Percentiles rank a stretch among this genome's conserved stretches.
Conservation (phyloP, 345 rosid genomes). For the Linum trigynum region DNA sequence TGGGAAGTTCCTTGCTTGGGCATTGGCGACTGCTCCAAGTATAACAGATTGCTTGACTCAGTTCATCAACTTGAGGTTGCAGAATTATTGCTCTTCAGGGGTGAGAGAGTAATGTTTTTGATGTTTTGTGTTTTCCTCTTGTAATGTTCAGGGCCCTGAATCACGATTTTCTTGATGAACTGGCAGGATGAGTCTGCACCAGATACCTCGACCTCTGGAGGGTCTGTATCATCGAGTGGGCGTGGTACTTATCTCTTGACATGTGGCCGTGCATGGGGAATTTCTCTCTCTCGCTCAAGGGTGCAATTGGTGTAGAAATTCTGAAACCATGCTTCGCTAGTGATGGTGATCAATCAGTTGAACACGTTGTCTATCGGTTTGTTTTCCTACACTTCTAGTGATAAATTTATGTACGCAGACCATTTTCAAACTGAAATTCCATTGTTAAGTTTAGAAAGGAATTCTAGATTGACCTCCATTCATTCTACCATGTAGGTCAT, state of each 20-base stretch:
- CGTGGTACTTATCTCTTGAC: constrained; percentile 33
- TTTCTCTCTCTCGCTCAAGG: constrained; percentile 37
- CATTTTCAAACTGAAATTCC: too few species aligned
- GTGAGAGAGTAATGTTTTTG: constrained; percentile 16
- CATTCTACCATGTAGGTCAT: constrained; percentile 45
- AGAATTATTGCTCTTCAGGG: constrained; percentile 22
- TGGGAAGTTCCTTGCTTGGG: constrained; percentile 65
- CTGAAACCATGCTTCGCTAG: constrained; percentile 1
- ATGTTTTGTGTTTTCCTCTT: background rate
- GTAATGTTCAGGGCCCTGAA: background rate
- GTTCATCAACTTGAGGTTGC: constrained; percentile 49
- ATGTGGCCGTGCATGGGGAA: constrained; percentile 59
- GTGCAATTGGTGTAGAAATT: background rate
- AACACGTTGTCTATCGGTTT: constrained; percentile 5
- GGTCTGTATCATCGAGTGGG: background rate
- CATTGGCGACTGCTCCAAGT: constrained; percentile 38
- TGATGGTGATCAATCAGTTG: background rate
- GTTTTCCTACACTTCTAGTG: background rate
- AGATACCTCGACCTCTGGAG: background rate
- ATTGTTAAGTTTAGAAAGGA: background rate
- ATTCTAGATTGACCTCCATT: background rate
- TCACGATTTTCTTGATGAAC: background rate
- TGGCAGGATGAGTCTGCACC: constrained; percentile 6
- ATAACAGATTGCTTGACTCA: constrained; percentile 54
- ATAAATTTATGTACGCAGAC: too few species aligned